Percentiles rank a stretch among this genome's conserved stretches.
phyloP scores from a whole-genome alignment of 805 yeast genomes.

The Kuraishia molischiana region DNA sequence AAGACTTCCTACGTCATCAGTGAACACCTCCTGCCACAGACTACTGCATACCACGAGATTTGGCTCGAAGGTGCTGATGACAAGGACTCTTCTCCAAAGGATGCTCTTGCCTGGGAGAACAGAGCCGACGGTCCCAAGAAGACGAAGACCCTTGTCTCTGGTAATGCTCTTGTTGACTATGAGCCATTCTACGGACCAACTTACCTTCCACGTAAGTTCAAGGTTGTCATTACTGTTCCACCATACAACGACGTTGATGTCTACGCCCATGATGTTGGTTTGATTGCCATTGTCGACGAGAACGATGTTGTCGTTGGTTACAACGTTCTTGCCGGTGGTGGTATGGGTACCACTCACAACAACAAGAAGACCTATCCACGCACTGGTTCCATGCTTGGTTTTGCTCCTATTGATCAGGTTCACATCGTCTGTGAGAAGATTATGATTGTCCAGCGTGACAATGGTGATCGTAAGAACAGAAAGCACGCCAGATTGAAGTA shows the following conservation, averaged over 20 bases:
- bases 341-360: slow-evolving; percentile 98
- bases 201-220: slow-evolving; percentile 92
- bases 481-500: slow-evolving; percentile 97
- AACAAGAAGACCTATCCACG: slow-evolving; percentile 95
- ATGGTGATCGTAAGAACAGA: slow-evolving; percentile 92
- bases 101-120: slow-evolving; percentile 51
- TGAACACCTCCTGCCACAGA: slow-evolving; percentile 76
- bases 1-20: slow-evolving; percentile 56
- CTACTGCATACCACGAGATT: slow-evolving; percentile 94
- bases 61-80: slow-evolving; percentile 87
- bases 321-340: slow-evolving; percentile 92
- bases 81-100: slow-evolving; percentile 52
- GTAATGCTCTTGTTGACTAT: slow-evolving; percentile 69
- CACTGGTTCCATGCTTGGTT: slow-evolving; percentile 85
- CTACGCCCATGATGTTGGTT: slow-evolving; percentile 90
- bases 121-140: slow-evolving; percentile 71
- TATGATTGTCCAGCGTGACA: slow-evolving; percentile 89
- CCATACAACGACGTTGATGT: slow-evolving; percentile 96
- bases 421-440: slow-evolving; percentile 80
- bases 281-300: slow-evolving; percentile 74
- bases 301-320: slow-evolving; percentile 62
- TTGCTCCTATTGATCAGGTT: slow-evolving; percentile 54
- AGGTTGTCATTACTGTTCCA: slow-evolving; percentile 89
- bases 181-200: slow-evolving; percentile 81
- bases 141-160: slow-evolving; percentile 77